phyloP scores from a whole-genome alignment of 345 rosid species.

The Durio zibethinus region DNA sequence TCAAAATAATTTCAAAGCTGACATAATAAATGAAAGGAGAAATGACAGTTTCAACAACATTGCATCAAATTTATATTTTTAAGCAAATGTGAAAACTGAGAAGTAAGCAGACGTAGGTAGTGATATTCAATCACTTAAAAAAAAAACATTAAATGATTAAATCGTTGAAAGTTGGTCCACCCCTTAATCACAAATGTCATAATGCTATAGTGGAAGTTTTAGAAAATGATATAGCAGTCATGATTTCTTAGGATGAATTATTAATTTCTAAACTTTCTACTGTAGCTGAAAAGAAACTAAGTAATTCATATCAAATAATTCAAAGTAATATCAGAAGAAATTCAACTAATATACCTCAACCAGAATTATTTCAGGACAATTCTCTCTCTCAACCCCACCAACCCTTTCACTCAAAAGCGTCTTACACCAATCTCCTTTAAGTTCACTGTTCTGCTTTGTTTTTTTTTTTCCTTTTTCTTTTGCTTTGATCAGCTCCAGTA shows the following conservation, averaged over 20 bases:
- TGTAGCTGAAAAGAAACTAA: not conserved
- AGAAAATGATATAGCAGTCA: too few relatives aligned
- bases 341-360: constrained; percentile 8
- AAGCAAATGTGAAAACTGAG: too few relatives aligned
- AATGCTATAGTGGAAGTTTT: not conserved
- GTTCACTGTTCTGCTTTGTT: constrained; percentile 15
- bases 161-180: not conserved
- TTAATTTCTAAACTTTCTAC: not conserved
- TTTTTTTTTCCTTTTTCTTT: not conserved
- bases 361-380: not conserved
- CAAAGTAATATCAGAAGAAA: too few relatives aligned
- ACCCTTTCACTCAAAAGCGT: constrained; percentile 3
- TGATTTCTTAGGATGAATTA: too few relatives aligned
- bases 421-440: constrained; percentile 6
- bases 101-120: too few relatives aligned
- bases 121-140: too few relatives aligned
- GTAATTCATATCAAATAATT: constrained; percentile 1
- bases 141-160: not conserved
- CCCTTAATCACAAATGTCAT: not conserved
- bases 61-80: too few relatives aligned
- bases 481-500: constrained; percentile 24
- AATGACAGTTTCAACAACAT: not conserved
- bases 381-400: not conserved
- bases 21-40: not conserved
- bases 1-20: not conserved